These are phyloP conservation scores for Camellia lanceoleosa DNA, from an alignment of 148 eudicot species.

Conservation along the genomic window DNA sequence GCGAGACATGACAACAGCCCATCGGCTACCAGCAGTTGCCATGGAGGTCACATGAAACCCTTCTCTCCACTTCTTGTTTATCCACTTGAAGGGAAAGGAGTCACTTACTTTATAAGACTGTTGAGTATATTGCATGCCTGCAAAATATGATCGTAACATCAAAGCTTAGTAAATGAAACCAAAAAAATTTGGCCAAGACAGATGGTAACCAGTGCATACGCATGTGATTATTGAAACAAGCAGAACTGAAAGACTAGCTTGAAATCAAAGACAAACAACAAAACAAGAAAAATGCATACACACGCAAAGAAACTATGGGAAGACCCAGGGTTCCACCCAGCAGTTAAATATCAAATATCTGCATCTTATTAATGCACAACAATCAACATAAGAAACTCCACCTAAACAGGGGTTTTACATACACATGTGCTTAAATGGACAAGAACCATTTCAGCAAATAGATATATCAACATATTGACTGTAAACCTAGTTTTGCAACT, in stretches of 20 bases:
- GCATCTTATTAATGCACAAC: not conserved
- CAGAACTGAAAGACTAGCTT: not conserved
- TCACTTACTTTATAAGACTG: conserved; percentile 95
- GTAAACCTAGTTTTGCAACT: no score
- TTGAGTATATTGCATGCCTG: conserved; percentile 73
- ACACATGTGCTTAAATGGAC: not conserved
- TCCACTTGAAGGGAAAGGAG: conserved; percentile 91
- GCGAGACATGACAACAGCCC: conserved; percentile 94
- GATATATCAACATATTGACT: not conserved
- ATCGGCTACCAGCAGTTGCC: conserved; percentile 88
- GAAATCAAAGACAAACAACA: not conserved
- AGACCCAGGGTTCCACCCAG: not conserved
- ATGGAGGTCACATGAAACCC: conserved; percentile 88
- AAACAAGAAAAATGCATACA: not conserved
- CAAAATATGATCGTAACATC: conserved; percentile 1
- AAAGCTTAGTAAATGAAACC: not conserved
- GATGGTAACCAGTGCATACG: not conserved
- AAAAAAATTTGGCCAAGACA: not conserved
- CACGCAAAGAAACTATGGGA: not conserved
- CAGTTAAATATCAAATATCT: not conserved
- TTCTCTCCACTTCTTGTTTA: conserved; percentile 92
- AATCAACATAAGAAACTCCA: not conserved
- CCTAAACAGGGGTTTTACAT: not conserved
- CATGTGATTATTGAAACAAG: not conserved
- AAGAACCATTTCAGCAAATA: not conserved